Percentiles rank a stretch among this genome's conserved stretches.
Conservation (phyloP, 805 yeast species). For the Ogataea corticis region DNA sequence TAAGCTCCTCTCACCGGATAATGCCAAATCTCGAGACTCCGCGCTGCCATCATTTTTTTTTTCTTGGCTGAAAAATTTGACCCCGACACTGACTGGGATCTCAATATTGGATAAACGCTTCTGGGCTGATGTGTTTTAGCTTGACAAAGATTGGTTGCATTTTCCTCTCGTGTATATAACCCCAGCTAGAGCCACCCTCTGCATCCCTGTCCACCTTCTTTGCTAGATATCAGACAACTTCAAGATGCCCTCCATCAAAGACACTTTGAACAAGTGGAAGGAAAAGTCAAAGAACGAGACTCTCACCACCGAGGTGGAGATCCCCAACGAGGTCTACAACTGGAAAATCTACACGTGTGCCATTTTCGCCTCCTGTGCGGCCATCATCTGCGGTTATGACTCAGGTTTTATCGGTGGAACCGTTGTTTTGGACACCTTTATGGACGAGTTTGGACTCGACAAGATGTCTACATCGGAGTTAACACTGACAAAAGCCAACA, state of each 20-base stretch:
- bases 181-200: not conserved
- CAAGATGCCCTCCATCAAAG: not conserved
- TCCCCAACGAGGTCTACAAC: conserved; percentile 7
- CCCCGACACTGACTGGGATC: not conserved
- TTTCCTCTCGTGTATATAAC: not conserved
- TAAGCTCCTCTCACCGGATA: not conserved
- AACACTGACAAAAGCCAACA: conserved; percentile 10
- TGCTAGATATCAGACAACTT: not conserved
- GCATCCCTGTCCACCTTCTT: not conserved
- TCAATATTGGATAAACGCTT: conserved; percentile 1
- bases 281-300: not conserved
- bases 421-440: conserved; percentile 9
- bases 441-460: conserved; percentile 9
- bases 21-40: not conserved
- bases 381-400: conserved; percentile 13
- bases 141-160: not conserved
- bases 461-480: conserved; percentile 2
- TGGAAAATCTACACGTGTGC: conserved; percentile 10
- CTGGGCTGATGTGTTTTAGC: not conserved
- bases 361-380: conserved; percentile 13
- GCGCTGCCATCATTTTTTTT: not conserved
- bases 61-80: not conserved
- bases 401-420: conserved; percentile 15
- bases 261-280: not conserved
- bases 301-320: conserved; percentile 1